phyloP scores from a whole-genome alignment of 345 rosid species.

The Camelina sativa region DNA sequence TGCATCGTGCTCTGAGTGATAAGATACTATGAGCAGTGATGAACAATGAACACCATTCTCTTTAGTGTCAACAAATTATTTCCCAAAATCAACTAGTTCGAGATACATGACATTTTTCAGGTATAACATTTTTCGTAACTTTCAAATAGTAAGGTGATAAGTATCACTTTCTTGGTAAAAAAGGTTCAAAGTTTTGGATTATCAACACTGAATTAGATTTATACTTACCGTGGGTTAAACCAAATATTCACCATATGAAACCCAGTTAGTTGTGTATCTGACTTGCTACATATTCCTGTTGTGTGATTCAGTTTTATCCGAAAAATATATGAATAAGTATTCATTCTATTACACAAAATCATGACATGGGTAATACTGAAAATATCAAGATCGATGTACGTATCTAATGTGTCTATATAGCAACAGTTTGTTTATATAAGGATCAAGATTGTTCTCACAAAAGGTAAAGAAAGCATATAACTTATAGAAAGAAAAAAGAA shows the following conservation, averaged over 20 bases:
- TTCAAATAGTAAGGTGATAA: neutral
- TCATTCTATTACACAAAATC: slow-evolving; percentile 9
- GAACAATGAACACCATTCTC: neutral
- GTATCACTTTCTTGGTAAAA: neutral
- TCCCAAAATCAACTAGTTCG: neutral
- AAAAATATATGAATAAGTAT: neutral
- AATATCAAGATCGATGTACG: slow-evolving; percentile 19
- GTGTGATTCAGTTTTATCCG: slow-evolving; percentile 1
- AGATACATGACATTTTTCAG: neutral
- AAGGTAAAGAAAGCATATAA: slow-evolving; percentile 2
- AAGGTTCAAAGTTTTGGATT: neutral
- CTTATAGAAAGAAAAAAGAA: neutral
- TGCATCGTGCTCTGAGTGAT: neutral
- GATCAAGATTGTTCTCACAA: slow-evolving; percentile 22
- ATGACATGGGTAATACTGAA: slow-evolving; percentile 18
- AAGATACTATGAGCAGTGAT: neutral
- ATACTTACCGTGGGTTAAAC: neutral
- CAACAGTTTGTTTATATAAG: slow-evolving; percentile 12
- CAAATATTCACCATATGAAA: neutral
- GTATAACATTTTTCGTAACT: neutral
- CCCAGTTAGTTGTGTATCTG: neutral
- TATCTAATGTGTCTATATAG: slow-evolving; percentile 37
- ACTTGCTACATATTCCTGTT: neutral
- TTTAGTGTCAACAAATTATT: neutral
- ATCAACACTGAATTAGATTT: neutral